phyloP scores from a whole-genome alignment of 441 rosid genomes.

The Gossypium trilobum region DNA sequence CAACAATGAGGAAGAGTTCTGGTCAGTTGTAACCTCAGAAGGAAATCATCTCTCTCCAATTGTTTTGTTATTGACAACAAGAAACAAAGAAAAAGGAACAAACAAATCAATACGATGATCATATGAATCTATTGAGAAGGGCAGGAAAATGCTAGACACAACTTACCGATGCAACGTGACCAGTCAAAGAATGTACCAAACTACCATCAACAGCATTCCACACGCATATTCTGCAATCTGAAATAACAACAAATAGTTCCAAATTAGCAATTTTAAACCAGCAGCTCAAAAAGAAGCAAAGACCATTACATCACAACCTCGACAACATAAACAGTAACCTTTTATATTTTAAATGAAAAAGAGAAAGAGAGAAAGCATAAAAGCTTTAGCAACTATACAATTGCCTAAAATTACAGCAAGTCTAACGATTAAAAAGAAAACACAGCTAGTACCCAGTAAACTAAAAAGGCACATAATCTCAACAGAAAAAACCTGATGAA shows the following conservation, averaged over 20 bases:
- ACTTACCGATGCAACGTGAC: constrained; percentile 65
- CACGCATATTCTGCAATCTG: constrained; percentile 86
- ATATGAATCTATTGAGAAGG: not conserved
- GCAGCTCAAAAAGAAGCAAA: not conserved
- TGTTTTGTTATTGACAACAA: not conserved
- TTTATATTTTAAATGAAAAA: no score
- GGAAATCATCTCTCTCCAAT: not conserved
- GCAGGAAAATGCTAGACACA: not conserved
- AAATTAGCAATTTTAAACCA: constrained; percentile 17
- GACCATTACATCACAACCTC: not conserved
- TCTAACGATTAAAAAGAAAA: not conserved
- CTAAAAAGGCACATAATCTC: not conserved
- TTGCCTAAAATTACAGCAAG: not conserved
- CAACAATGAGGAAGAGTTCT: not conserved
- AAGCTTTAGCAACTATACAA: not conserved
- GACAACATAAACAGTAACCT: not conserved
- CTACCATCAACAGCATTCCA: constrained; percentile 87
- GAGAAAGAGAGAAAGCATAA: not conserved
- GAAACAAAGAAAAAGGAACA: not conserved
- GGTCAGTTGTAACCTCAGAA: not conserved
- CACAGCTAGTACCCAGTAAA: not conserved
- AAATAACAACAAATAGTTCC: constrained; percentile 18
- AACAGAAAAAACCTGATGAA: not conserved
- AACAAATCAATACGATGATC: not conserved
- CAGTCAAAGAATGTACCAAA: constrained; percentile 76